Evolutionary conservation across 2,329 filamentous ascomycete genomes (phyloP).

Genomic region (Penicillium frequentans): DNA sequence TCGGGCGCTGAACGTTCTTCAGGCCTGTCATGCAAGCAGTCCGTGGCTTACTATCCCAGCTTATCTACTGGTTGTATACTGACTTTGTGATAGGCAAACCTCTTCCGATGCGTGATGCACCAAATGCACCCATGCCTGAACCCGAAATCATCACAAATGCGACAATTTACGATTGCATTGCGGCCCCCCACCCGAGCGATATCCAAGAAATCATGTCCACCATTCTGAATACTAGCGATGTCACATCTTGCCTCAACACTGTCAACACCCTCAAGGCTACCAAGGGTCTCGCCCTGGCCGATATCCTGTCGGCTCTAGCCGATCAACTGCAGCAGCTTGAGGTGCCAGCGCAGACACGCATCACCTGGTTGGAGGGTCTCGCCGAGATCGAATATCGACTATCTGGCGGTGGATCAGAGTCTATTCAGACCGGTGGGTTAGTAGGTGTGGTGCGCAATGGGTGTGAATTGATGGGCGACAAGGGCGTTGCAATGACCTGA

Average conservation of each 20-base stretch:
- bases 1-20: slow-evolving; percentile 87
- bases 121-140: slow-evolving; percentile 59
- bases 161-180: slow-evolving; percentile 95
- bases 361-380: slow-evolving; percentile 86
- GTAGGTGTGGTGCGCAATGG: slow-evolving; percentile 86
- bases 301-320: slow-evolving; percentile 83
- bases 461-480: slow-evolving; percentile 68
- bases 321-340: slow-evolving; percentile 82
- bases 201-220: slow-evolving; percentile 82
- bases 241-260: slow-evolving; percentile 83
- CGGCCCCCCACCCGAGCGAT: slow-evolving; percentile 86
- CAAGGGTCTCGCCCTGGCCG: slow-evolving; percentile 85
- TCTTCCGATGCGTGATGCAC: slow-evolving; percentile 59
- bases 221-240: slow-evolving; percentile 78
- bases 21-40: slow-evolving; percentile 95
- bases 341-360: slow-evolving; percentile 81
- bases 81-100: slow-evolving; percentile 60
- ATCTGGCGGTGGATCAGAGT: slow-evolving; percentile 81
- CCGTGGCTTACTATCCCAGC: slow-evolving; percentile 34
- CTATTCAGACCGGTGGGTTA: slow-evolving; percentile 86
- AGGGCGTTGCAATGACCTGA: slow-evolving; percentile 24
- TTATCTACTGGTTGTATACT: background rate
- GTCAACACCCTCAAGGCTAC: slow-evolving; percentile 83
- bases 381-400: slow-evolving; percentile 92
- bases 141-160: slow-evolving; percentile 88